These are phyloP conservation scores for Ganoderma sp. DNA, from an alignment of 1,284 basidiomycete genomes.

Conservation along the genomic window DNA sequence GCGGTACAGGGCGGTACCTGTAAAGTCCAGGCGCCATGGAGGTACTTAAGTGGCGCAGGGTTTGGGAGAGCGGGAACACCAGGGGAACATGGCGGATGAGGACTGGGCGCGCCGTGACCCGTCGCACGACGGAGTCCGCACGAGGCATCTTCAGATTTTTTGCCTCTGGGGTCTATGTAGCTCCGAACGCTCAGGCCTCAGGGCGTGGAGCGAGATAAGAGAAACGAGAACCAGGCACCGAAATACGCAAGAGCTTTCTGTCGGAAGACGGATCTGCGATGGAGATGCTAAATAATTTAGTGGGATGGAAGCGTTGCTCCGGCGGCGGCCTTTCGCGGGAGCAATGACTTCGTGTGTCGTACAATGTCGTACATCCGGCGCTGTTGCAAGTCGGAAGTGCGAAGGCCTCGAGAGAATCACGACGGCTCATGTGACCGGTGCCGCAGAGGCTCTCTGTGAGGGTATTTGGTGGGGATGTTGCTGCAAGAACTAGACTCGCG, in stretches of 20 bases:
- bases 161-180: neutral
- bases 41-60: neutral
- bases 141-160: neutral
- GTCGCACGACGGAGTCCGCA: neutral
- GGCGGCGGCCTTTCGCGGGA: neutral
- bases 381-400: neutral
- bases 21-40: neutral
- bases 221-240: neutral
- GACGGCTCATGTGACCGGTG: neutral
- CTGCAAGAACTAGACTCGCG: neutral
- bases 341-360: neutral
- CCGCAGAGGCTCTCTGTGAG: neutral
- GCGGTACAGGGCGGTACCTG: neutral
- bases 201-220: neutral
- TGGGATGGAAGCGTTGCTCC: neutral
- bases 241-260: neutral
- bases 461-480: neutral
- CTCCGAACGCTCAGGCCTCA: neutral
- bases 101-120: neutral
- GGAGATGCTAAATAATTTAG: neutral
- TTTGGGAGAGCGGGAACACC: neutral
- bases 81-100: neutral
- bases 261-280: neutral
- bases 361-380: neutral
- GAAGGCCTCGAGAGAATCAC: neutral